Conservation (phyloP, 2,329 filamentous ascomycete genomes). For the Emericellopsis atlantica region DNA sequence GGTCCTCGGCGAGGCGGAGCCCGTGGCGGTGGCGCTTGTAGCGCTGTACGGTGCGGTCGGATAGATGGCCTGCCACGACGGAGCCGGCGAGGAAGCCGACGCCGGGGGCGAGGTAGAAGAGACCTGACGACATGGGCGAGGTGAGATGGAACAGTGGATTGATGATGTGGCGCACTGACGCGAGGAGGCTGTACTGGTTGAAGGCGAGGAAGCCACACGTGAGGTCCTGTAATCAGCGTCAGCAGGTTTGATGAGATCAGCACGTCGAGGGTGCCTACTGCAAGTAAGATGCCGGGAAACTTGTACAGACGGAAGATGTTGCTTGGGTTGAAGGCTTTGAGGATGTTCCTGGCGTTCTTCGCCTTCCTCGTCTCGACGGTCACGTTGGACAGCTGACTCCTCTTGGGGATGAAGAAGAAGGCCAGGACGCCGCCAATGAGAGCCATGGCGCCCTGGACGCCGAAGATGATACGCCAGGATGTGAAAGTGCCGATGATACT, state of each 20-base stretch:
- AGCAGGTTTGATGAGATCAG: background rate
- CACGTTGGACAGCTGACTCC: conserved; percentile 2
- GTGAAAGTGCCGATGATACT: conserved; percentile 13
- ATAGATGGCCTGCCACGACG: conserved; percentile 44
- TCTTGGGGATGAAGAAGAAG: conserved; percentile 10
- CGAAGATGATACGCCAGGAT: conserved; percentile 13
- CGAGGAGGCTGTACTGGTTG: conserved; percentile 39
- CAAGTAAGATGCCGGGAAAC: conserved; percentile 10
- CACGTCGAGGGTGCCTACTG: conserved; percentile 1
- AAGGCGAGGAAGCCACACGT: conserved; percentile 11
- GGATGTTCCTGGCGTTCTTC: background rate
- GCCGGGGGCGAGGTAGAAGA: conserved; percentile 60
- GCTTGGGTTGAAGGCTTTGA: conserved; percentile 10
- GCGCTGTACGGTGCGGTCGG: conserved; percentile 24
- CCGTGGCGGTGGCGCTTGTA: conserved; percentile 23
- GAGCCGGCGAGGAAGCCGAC: conserved; percentile 53
- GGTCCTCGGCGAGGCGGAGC: conserved; percentile 14
- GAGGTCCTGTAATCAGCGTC: conserved; percentile 4
- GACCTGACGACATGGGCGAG: conserved; percentile 46
- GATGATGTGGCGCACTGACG: conserved; percentile 52
- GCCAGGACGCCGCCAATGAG: conserved; percentile 11
- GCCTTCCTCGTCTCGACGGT: background rate
- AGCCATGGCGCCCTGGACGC: conserved; percentile 10
- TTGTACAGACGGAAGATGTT: conserved; percentile 11
- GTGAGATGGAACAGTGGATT: conserved; percentile 56